These are phyloP conservation scores for Dothidotthia symphoricarpi DNA, from an alignment of 2,329 filamentous ascomycete species.

Conservation along the genomic window DNA sequence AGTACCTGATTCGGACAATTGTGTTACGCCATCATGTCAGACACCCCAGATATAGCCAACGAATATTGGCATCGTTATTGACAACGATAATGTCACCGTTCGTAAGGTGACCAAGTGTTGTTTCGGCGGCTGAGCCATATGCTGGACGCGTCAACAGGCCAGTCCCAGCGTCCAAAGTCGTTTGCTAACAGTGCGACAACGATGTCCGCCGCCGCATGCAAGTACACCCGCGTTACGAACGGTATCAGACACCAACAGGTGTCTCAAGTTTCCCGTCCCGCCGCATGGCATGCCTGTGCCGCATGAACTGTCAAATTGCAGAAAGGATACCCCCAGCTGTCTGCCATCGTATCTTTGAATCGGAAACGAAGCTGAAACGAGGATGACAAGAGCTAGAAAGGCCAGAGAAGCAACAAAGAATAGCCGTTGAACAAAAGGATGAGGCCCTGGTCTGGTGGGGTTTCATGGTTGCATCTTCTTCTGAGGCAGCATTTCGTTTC, in stretches of 20 bases:
- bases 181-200: too few species aligned
- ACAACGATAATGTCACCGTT: too few species aligned
- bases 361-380: slow-evolving; percentile 10
- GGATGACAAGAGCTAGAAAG: slow-evolving; percentile 2
- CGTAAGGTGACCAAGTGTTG: too few species aligned
- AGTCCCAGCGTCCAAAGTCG: too few species aligned
- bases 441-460: neutral
- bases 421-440: neutral
- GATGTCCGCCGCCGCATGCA: neutral
- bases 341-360: slow-evolving; percentile 1
- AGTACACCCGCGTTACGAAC: too few species aligned
- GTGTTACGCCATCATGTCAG: too few species aligned
- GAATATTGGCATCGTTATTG: too few species aligned
- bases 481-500: too few species aligned
- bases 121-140: too few species aligned
- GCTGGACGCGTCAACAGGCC: too few species aligned
- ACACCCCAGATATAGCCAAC: too few species aligned
- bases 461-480: neutral
- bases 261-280: slow-evolving; percentile 9
- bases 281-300: slow-evolving; percentile 8
- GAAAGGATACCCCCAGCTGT: slow-evolving; percentile 5
- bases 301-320: slow-evolving; percentile 9
- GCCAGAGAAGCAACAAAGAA: slow-evolving; percentile 1
- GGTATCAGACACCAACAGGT: slow-evolving; percentile 1
- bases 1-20: too few species aligned